Percentiles rank a stretch among this genome's conserved stretches.
phyloP scores from a whole-genome alignment of 148 eudicot genomes.

The Linanthus parryae region DNA sequence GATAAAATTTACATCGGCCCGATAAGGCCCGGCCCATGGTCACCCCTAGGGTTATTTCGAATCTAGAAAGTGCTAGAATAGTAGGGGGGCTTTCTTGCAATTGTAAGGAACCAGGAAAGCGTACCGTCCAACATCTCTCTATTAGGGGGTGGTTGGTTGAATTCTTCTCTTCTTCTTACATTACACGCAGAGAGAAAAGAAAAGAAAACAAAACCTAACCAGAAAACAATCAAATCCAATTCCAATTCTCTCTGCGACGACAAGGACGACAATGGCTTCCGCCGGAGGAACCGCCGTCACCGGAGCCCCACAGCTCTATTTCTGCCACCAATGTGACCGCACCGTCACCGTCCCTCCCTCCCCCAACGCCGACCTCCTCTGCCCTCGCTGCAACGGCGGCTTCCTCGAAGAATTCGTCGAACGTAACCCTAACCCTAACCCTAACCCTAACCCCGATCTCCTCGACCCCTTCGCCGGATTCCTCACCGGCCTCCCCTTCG shows the following conservation, averaged over 20 bases:
- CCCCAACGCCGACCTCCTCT: constrained; percentile 19
- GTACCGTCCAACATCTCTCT: too few species aligned
- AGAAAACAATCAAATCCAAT: neutral
- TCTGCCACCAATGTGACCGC: constrained; percentile 30
- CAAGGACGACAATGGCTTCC: neutral
- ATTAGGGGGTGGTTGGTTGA: too few species aligned
- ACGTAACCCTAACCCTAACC: constrained; percentile 17
- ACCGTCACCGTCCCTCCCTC: constrained; percentile 18
- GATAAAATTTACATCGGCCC: too few species aligned
- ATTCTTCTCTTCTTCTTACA: too few species aligned
- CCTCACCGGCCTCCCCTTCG: constrained; percentile 9
- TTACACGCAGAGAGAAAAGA: too few species aligned
- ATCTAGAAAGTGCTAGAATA: too few species aligned
- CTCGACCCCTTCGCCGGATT: constrained; percentile 7
- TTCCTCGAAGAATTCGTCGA: constrained; percentile 29
- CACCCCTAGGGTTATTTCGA: too few species aligned
- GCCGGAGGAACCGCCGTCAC: constrained; percentile 17
- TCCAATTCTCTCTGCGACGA: neutral
- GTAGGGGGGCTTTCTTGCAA: too few species aligned
- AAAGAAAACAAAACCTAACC: too few species aligned
- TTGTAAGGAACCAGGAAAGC: too few species aligned
- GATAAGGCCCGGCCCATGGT: too few species aligned
- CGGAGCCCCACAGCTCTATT: constrained; percentile 16
- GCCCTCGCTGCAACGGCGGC: constrained; percentile 33
- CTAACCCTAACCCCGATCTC: neutral